Conservation (phyloP, 73 alveolate genomes). For the Symbiodinium pilosum region DNA sequence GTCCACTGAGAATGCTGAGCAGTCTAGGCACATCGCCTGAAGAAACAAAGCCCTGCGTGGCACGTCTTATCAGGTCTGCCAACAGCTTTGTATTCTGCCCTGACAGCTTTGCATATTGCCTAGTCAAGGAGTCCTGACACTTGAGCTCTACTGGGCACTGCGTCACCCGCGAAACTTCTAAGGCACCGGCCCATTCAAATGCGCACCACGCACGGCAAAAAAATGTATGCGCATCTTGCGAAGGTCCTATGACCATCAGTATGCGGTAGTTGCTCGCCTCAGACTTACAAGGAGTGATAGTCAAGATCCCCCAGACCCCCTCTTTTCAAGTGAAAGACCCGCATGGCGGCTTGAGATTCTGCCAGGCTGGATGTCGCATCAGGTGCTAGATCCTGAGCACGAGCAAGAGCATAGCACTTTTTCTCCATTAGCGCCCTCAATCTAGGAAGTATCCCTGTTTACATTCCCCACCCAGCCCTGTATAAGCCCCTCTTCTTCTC, state of each 20-base stretch:
- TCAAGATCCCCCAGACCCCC: too few relatives aligned
- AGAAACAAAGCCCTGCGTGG: neutral
- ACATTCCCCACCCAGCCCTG: too few relatives aligned
- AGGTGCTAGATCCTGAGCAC: neutral
- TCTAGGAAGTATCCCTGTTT: too few relatives aligned
- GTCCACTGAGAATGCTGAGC: constrained; percentile 42
- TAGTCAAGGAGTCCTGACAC: too few relatives aligned
- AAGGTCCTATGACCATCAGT: constrained; percentile 39
- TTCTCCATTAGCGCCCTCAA: too few relatives aligned
- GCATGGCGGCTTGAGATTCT: neutral
- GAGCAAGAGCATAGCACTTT: too few relatives aligned
- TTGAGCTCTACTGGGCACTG: too few relatives aligned
- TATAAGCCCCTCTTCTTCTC: too few relatives aligned
- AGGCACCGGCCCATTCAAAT: constrained; percentile 14
- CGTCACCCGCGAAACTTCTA: neutral
- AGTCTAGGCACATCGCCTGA: constrained; percentile 79
- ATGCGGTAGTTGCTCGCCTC: constrained; percentile 75
- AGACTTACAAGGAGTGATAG: too few relatives aligned
- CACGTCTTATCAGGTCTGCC: too few relatives aligned
- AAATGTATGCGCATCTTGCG: neutral
- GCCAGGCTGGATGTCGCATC: neutral
- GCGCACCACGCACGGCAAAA: constrained; percentile 73
- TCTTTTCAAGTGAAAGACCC: neutral
- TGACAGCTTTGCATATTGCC: too few relatives aligned
- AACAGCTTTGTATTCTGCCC: too few relatives aligned